Evolutionary conservation across 2,329 filamentous ascomycete species (phyloP).

Genomic region (Plenodomus biglobosus): DNA sequence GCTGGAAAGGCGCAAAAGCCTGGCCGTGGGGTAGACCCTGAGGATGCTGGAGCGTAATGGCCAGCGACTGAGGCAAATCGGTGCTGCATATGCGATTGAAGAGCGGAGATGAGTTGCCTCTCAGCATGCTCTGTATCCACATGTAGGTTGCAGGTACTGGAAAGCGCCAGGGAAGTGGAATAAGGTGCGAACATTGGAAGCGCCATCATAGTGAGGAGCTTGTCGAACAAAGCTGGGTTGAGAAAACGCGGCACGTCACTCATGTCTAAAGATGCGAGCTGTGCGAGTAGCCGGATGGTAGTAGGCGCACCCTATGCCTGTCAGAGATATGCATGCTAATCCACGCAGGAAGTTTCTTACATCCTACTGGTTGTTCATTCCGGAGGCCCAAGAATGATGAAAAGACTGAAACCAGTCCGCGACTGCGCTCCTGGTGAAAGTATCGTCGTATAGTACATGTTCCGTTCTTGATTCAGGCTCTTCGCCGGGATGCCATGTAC

Average conservation of each 20-base stretch:
- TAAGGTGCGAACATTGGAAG: background rate
- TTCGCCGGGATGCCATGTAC: too few relatives aligned
- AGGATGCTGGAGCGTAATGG: background rate
- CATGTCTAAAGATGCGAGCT: background rate
- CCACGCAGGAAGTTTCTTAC: constrained; percentile 2
- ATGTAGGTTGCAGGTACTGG: background rate
- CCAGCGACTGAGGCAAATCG: background rate
- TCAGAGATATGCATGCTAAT: constrained; percentile 2
- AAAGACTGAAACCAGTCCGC: too few relatives aligned
- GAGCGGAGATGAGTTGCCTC: background rate
- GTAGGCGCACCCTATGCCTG: constrained; percentile 5
- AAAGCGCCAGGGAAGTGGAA: background rate
- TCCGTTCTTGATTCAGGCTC: too few relatives aligned
- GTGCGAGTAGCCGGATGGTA: constrained; percentile 5
- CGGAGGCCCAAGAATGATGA: constrained; percentile 1
- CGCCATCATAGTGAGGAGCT: background rate
- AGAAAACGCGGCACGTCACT: background rate
- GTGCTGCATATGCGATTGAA: background rate
- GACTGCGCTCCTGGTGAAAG: too few relatives aligned
- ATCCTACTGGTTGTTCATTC: constrained; percentile 9
- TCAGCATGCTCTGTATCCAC: background rate
- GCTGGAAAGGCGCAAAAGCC: background rate
- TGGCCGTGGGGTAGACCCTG: background rate
- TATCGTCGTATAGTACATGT: too few relatives aligned
- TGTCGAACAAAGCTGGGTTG: background rate